Evolutionary conservation across 805 yeast genomes (phyloP), one percentile per base, ranked within the genome.

Genomic region (Suhomyces vadensis): DNA sequence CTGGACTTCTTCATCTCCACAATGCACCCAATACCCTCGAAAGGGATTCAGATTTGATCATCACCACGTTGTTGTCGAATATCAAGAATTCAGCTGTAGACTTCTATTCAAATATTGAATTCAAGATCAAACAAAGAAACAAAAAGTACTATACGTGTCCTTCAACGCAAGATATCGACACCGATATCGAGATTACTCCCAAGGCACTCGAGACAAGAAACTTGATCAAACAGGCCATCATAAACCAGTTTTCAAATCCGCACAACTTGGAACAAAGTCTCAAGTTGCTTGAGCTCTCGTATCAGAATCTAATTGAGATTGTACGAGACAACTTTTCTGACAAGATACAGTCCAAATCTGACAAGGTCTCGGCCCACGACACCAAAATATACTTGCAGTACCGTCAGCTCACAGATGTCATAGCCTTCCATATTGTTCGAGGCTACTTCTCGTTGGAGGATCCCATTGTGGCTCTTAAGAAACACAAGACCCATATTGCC

Each of bases 391-490:
- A 63, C 37, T 25, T 7, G 4, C 70, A 67, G 39, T 55, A 75
- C 27, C 58, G 87, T 35, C 55, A 57, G 7, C 60, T 85, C 37
- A 58, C 85, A 5, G 95, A 88, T 55, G 58, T 79, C 3, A 55
- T 78, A 5, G 82, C 85, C 0, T 70, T 84, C 40, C 86, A 84
- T 52, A 80, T 87, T 7, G 77, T 79, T 6, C 73, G 85, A 49
- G 68, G 81, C 1, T 77, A 81, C 52, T 67, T 87, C 20, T 79
- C 85, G 10, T 46, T 78, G 10, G 85, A 78, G 33, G 80, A 78
- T 48, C 75, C 85, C 1, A 70, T 81, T 29, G 52, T 70, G 38
- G 87, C 91, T 0, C 78, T 80, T 53, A 69, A 75, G 46, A 85
- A 82, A 57, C 88, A 87, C 57, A 73, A 73, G 29, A 70, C 78